Conservation (phyloP, 768 basidiomycete genomes). For the Kwoniella sp. region DNA sequence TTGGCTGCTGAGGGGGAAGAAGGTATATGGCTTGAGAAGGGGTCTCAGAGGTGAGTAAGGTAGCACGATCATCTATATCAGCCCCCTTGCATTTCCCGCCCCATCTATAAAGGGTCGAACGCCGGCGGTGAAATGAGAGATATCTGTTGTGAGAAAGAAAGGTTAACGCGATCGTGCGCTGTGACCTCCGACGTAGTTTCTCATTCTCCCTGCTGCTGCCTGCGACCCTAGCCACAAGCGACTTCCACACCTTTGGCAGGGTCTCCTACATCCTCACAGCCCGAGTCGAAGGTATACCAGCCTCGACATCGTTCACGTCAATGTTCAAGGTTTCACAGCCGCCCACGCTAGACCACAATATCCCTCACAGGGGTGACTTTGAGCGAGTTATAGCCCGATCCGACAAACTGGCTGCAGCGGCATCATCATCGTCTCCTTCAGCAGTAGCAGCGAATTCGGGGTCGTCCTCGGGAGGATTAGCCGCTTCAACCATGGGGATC, state of each 20-base stretch:
- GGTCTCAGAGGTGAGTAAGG: slow-evolving; percentile 25
- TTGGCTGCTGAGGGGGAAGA: slow-evolving; percentile 31
- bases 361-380: slow-evolving; percentile 22
- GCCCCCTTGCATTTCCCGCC: no score
- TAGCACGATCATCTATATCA: no score
- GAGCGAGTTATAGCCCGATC: slow-evolving; percentile 29
- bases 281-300: slow-evolving; percentile 33
- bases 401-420: slow-evolving; percentile 17
- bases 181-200: slow-evolving; percentile 27
- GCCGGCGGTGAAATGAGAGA: not conserved
- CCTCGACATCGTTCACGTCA: slow-evolving; percentile 14
- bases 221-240: slow-evolving; percentile 45
- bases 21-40: slow-evolving; percentile 47
- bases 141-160: no score
- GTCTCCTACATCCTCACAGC: slow-evolving; percentile 40
- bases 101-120: not conserved
- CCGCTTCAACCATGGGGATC: not conserved
- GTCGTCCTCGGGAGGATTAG: not conserved
- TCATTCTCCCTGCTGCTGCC: slow-evolving; percentile 48
- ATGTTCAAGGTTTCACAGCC: slow-evolving; percentile 18
- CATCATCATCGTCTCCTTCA: not conserved
- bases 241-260: slow-evolving; percentile 40
- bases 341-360: slow-evolving; percentile 7
- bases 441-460: not conserved
- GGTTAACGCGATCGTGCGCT: no score